Base-by-base conservation (phyloP, 1,284 basidiomycete species). In the Sanghuangporus baumii region DNA sequence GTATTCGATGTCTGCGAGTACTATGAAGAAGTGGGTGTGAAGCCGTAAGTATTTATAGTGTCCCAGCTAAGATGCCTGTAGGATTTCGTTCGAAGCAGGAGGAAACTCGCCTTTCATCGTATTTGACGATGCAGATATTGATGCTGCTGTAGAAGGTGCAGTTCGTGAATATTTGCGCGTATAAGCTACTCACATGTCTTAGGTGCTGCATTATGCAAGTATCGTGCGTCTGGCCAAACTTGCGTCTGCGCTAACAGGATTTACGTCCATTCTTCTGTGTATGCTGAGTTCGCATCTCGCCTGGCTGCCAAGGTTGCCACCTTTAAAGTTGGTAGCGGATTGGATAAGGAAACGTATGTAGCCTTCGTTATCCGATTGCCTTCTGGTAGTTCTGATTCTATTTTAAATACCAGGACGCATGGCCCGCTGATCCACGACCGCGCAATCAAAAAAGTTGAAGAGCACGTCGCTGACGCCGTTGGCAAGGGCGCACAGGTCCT, bases 101-200 rank as follows among this genome's bases (percentile, higher is more conserved):
- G 96, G 96, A 55, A 98, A 96, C 67, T 85, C 93, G 0, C 91
- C 95, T 0, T 96, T 96, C 76, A 96, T 97, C 67, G 94, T 99
- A 7, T 99, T 99, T 72, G 92, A 95, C 65, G 97, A 99, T 71
- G 96, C 96, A 0, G 89, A 99, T 72, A 83, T 99, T 59, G 92
- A 95, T 65, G 88, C 89, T 59, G 97, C 97, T 31, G 93, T 99
- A n/a, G 88, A 89, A 66, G 86, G 89, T 87, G 64, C 36, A 72
- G 11, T 43, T 50, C 52, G 7, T 38, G 37, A 6, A 14, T 60
- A 34, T 23, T 3, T 52, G 36, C 34, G 3, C 20, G 23, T 47
- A 62, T 55, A 26, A 36, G 11, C 46, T 23, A 34, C 8, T 47
- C 12, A 14, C 16, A 50, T 57, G 26, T 41, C 9, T 54, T 18